Base-by-base conservation (phyloP, 1,284 basidiomycete genomes). In the Microstroma glucosiphilum region DNA sequence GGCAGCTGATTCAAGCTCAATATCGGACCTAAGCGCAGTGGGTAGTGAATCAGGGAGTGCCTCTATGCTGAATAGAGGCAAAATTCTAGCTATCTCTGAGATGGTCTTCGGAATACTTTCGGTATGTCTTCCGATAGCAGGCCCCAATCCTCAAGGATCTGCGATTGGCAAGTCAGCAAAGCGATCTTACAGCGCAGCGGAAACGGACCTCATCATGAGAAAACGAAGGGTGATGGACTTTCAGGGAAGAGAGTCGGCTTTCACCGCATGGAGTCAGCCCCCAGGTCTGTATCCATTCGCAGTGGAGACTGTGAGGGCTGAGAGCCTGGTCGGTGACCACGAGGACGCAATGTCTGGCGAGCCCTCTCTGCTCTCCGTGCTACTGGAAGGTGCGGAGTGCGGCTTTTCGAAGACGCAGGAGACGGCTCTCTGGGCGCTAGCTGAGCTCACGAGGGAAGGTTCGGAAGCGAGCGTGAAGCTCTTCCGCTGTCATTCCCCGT, bases 351-450 rank as follows among this genome's bases (percentile, higher is more conserved):
- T 9, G 30, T 37, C 30, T 37, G 3, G 4, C 30, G 30, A 37
- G 30, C 30, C 30, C 30, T 51, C 41, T 21, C 54, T 67, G 6
- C 62, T 76, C 54, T 57, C 54, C 13, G 61, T 68, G 1, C 55
- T 77, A 8, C 62, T 77, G 25, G 65, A 66, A 7, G 67, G 63
- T 17, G 67, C 70, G 9, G 70, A 74, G 57, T 71, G 66, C n/a
- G 65, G 66, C 15, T 69, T 67, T 49, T 59, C 64, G 56, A 73
- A 72, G 58, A 64, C 63, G 12, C 73, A 73, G 42, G 75, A 77
- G 57, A 71, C 72, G 1, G 69, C 71, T 1, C 62, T 77, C 1
- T 69, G 71, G 66, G 66, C 67, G 1, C 62, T 76, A 25, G 62
- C 70, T 48, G 75, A 72, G 57, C 57, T 75, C 21, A 64, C 60